These are phyloP conservation scores for Nepenthes alata DNA, from an alignment of 179 eudicot genomes.

Conservation along the genomic window DNA sequence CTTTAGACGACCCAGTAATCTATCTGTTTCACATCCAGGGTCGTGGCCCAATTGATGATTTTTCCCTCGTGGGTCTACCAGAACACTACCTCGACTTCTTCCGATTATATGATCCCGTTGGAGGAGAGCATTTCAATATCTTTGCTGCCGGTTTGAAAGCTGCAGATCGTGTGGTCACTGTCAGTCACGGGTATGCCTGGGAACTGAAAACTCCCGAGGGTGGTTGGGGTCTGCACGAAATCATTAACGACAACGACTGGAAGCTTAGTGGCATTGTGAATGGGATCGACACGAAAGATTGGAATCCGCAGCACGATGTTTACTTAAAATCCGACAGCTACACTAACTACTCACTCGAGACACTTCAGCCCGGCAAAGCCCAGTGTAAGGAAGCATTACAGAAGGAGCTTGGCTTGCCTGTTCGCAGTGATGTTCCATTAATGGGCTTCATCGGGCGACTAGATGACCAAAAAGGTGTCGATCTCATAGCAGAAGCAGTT, in stretches of 20 bases:
- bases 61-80: conserved; percentile 69
- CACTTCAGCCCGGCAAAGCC: conserved; percentile 55
- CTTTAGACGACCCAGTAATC: too few species aligned
- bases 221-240: conserved; percentile 83
- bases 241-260: conserved; percentile 86
- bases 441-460: conserved; percentile 90
- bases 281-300: conserved; percentile 75
- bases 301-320: conserved; percentile 68
- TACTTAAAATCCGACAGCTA: conserved; percentile 74
- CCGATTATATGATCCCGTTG: conserved; percentile 68
- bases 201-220: conserved; percentile 90
- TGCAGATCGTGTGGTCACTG: conserved; percentile 88
- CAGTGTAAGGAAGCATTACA: conserved; percentile 87
- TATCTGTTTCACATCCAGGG: conserved; percentile 37
- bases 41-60: conserved; percentile 85
- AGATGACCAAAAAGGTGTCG: conserved; percentile 85
- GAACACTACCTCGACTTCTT: conserved; percentile 71
- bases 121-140: conserved; percentile 88
- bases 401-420: conserved; percentile 71
- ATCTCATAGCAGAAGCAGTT: conserved; percentile 74
- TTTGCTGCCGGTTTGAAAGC: conserved; percentile 83
- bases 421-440: conserved; percentile 53
- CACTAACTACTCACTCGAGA: conserved; percentile 60
- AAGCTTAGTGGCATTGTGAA: conserved; percentile 84
- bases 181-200: conserved; percentile 92